Evolutionary conservation across 1,139 yeast genomes (phyloP), one percentile per base, ranked within the genome.

Genomic region (Scheffersomyces cryptocercus): DNA sequence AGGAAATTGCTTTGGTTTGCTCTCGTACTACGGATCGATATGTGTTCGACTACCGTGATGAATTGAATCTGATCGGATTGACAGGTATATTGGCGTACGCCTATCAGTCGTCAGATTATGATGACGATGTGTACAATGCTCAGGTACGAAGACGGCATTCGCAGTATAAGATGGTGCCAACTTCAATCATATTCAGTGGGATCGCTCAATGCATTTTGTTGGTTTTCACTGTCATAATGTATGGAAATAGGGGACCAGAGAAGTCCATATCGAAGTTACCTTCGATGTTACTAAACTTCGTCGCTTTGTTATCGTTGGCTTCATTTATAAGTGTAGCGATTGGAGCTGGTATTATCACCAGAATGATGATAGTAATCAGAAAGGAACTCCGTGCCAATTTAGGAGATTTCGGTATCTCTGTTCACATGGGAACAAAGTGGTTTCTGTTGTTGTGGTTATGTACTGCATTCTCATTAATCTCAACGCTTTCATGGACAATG

Each of bases 21-120:
- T 45, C 54, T 16, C 47, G 36, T 13, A 16, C 32, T 3, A 38
- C 44, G 16, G 29, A 28, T 2, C 38, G 50, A 12, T 62, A 59
- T 43, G 62, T 70, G 1, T 75, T 78, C 52, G 79, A 80, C 55
- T 81, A 80, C 51, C 61, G 78, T 34, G 52, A 55, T 2, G 68
- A 75, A 44, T 56, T 81, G 39, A 59, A 64, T 5, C 44, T 56
- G 0, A 64, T 72, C 24, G 79, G 80, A 5, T 61, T 80, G 35
- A 58, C 65, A 12, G 65, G 75, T 30, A 71, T 80, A 6, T 55
- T 80, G 35, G 76, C 80, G 0, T 79, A 79, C 51, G 81, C 83
- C 5, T 66, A 59, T 46, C 55, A 67, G 43, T 43, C 58, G 7
- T 38, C 52, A 1, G 48, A 52, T 24, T 49, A 39, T 50, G 61